Evolutionary conservation across 2,329 filamentous ascomycete genomes (phyloP).

Genomic region (Colletotrichum falcatum): DNA sequence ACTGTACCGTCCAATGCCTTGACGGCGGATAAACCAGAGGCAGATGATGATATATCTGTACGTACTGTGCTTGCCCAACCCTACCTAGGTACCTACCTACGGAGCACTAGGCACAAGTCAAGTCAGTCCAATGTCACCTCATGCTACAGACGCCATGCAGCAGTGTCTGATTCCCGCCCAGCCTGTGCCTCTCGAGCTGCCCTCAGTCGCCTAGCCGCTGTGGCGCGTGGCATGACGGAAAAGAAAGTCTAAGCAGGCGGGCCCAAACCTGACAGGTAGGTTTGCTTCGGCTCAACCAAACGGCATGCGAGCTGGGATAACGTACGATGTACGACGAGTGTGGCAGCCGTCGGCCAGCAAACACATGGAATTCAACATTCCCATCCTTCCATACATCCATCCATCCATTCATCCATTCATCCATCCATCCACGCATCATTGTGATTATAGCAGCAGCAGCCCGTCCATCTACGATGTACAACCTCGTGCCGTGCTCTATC

Average conservation of each 20-base stretch:
- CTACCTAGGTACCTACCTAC: constrained; percentile 24
- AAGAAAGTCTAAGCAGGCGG: constrained; percentile 5
- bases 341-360: neutral
- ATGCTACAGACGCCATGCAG: constrained; percentile 34
- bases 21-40: neutral
- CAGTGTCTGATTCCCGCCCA: constrained; percentile 30
- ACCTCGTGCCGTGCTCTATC: neutral
- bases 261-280: constrained; percentile 10
- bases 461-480: neutral
- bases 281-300: constrained; percentile 7
- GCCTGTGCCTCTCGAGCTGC: too few species aligned
- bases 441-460: neutral
- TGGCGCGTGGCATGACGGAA: neutral
- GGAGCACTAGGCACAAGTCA: too few species aligned
- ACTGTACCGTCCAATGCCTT: neutral
- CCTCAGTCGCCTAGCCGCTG: constrained; percentile 1
- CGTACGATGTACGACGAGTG: constrained; percentile 9
- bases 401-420: too few species aligned
- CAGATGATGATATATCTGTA: neutral
- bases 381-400: neutral
- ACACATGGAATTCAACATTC: neutral
- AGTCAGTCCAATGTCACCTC: too few species aligned
- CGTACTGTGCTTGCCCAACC: neutral
- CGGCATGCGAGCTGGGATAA: too few species aligned
- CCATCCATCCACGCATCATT: too few species aligned